phyloP scores from a whole-genome alignment of 2,329 filamentous ascomycete genomes.

The Xylaria sp. region DNA sequence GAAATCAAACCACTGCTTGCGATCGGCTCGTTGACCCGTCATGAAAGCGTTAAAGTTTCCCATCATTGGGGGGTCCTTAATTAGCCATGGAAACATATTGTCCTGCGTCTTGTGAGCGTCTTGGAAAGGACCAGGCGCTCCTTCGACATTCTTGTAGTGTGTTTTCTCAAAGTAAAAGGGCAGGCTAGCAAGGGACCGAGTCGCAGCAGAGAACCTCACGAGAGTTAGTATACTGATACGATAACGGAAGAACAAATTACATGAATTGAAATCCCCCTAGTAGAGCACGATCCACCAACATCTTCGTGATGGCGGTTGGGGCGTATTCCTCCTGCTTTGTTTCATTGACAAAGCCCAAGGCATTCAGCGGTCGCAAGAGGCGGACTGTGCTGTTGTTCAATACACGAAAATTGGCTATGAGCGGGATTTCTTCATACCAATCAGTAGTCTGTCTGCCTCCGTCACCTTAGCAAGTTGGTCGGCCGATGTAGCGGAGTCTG shows the following conservation, averaged over 20 bases:
- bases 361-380: slow-evolving; percentile 35
- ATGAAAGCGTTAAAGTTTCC: slow-evolving; percentile 29
- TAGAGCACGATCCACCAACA: slow-evolving; percentile 23
- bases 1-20: slow-evolving; percentile 30
- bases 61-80: neutral
- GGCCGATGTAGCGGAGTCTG: slow-evolving; percentile 18
- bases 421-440: slow-evolving; percentile 8
- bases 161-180: slow-evolving; percentile 27
- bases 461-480: slow-evolving; percentile 18
- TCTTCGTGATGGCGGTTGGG: slow-evolving; percentile 24
- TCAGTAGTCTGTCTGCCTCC: slow-evolving; percentile 23
- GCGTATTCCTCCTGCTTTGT: slow-evolving; percentile 19
- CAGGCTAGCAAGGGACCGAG: slow-evolving; percentile 25
- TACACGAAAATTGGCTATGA: neutral
- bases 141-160: slow-evolving; percentile 21
- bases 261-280: slow-evolving; percentile 28
- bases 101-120: slow-evolving; percentile 20
- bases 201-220: slow-evolving; percentile 18
- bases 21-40: slow-evolving; percentile 27
- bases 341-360: slow-evolving; percentile 26
- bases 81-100: neutral
- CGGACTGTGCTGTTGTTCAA: slow-evolving; percentile 44
- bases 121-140: slow-evolving; percentile 24
- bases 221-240: neutral
- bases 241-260: slow-evolving; percentile 1